A percentile compares a stretch with the other conserved stretches of the same genome.
These are phyloP conservation scores for Botrytis pseudocinerea DNA, from an alignment of 2,329 filamentous ascomycete species.

Conservation along the genomic window DNA sequence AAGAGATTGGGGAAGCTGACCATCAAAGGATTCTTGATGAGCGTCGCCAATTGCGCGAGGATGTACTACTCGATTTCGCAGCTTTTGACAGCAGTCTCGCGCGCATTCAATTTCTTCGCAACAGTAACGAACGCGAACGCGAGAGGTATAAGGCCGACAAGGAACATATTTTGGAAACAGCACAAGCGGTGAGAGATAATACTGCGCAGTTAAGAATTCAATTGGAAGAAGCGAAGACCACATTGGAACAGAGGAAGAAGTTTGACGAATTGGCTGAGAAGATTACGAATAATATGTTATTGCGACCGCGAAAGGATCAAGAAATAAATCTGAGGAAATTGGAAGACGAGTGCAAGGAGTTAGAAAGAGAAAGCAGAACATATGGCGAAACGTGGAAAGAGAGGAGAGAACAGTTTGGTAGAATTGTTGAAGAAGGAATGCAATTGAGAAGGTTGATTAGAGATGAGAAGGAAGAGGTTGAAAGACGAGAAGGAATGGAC, in stretches of 20 bases:
- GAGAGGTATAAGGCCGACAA: slow-evolving; percentile 82
- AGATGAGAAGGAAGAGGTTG: slow-evolving; percentile 93
- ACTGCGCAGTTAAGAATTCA: slow-evolving; percentile 72
- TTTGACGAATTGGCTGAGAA: slow-evolving; percentile 88
- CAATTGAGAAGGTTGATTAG: slow-evolving; percentile 80
- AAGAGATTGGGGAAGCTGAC: slow-evolving; percentile 46
- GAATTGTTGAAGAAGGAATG: slow-evolving; percentile 90
- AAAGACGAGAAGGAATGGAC: slow-evolving; percentile 80
- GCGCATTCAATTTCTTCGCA: slow-evolving; percentile 82
- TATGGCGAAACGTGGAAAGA: slow-evolving; percentile 84
- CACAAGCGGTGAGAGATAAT: slow-evolving; percentile 73
- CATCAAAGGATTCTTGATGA: slow-evolving; percentile 54
- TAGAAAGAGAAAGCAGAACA: slow-evolving; percentile 79
- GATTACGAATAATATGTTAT: slow-evolving; percentile 77
- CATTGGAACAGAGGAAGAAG: slow-evolving; percentile 74
- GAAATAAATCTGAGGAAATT: slow-evolving; percentile 74
- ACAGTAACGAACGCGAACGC: slow-evolving; percentile 80
- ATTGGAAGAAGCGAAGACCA: slow-evolving; percentile 73
- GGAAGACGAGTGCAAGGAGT: slow-evolving; percentile 81
- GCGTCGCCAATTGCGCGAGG: slow-evolving; percentile 73
- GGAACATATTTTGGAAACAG: slow-evolving; percentile 73
- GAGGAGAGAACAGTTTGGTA: slow-evolving; percentile 80
- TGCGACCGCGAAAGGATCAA: slow-evolving; percentile 84
- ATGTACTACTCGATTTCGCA: slow-evolving; percentile 84
- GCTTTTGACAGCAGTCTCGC: slow-evolving; percentile 84